Conservation (phyloP, 495 filamentous ascomycete genomes). For the Aspergillus avenaceus region DNA sequence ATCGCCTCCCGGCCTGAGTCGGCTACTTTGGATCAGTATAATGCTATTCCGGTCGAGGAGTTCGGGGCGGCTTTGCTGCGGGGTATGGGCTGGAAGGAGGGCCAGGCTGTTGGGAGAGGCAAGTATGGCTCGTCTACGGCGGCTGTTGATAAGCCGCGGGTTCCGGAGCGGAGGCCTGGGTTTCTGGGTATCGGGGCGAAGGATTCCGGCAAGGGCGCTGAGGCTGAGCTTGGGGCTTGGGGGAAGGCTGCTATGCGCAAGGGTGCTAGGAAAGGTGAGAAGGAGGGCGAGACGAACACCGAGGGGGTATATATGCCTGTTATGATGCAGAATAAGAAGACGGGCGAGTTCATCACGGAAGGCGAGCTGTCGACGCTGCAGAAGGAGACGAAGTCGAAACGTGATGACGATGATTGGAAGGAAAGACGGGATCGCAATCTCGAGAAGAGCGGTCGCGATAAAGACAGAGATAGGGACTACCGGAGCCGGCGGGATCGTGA, state of each 20-base stretch:
- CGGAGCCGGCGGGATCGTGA: conserved; percentile 28
- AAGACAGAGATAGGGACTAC: conserved; percentile 34
- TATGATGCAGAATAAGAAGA: conserved; percentile 59
- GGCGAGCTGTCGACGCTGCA: conserved; percentile 52
- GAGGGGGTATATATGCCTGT: conserved; percentile 64
- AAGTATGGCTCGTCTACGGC: conserved; percentile 33
- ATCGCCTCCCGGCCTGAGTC: conserved; percentile 68
- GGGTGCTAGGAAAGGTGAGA: conserved; percentile 44
- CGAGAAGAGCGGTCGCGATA: conserved; percentile 44
- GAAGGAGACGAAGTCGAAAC: conserved; percentile 37
- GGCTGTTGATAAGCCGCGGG: conserved; percentile 31
- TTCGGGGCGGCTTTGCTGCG: conserved; percentile 85
- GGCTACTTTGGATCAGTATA: conserved; percentile 79
- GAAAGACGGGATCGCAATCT: conserved; percentile 47
- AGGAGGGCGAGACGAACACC: conserved; percentile 31
- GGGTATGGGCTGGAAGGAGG: conserved; percentile 93
- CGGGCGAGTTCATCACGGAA: conserved; percentile 62
- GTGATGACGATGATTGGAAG: conserved; percentile 42
- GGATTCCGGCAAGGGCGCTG: conserved; percentile 59
- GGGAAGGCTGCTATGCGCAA: conserved; percentile 62
- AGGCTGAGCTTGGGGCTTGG: conserved; percentile 73
- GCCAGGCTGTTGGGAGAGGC: conserved; percentile 62
- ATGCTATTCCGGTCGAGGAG: conserved; percentile 82
- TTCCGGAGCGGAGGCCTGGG: conserved; percentile 65
- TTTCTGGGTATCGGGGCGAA: conserved; percentile 84